phyloP scores from a whole-genome alignment of 768 basidiomycete species.

The Boletus rex-veris region DNA sequence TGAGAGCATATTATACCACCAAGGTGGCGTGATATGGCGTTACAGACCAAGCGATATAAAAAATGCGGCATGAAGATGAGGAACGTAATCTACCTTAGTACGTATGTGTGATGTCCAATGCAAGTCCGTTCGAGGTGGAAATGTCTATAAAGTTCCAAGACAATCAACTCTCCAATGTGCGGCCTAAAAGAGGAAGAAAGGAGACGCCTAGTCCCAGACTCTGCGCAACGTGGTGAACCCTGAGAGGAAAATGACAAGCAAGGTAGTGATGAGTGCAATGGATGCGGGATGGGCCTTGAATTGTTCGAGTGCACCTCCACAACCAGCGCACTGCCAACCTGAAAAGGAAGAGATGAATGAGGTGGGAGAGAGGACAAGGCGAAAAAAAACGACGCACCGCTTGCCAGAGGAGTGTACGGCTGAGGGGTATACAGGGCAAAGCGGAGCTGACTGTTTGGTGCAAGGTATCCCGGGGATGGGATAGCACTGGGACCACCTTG shows the following conservation, averaged over 20 bases:
- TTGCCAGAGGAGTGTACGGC: slow-evolving; percentile 49
- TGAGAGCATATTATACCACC: slow-evolving; percentile 24
- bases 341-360: background rate
- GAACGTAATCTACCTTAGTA: slow-evolving; percentile 26
- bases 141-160: slow-evolving; percentile 23
- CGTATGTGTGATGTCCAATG: slow-evolving; percentile 29
- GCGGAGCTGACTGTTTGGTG: slow-evolving; percentile 47
- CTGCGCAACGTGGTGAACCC: slow-evolving; percentile 35
- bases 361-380: background rate
- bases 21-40: slow-evolving; percentile 9
- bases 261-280: slow-evolving; percentile 31
- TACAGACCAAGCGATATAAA: slow-evolving; percentile 14
- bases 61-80: slow-evolving; percentile 21
- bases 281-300: slow-evolving; percentile 31
- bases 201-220: slow-evolving; percentile 22
- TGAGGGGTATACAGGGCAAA: slow-evolving; percentile 66
- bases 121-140: slow-evolving; percentile 21
- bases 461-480: slow-evolving; percentile 49
- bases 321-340: slow-evolving; percentile 32
- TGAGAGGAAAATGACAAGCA: slow-evolving; percentile 31
- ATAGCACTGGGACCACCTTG: slow-evolving; percentile 49
- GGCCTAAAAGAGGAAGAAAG: background rate
- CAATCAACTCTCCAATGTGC: background rate
- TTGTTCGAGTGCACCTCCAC: slow-evolving; percentile 31
- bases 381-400: slow-evolving; percentile 30